Evolutionary conservation across 2,329 filamentous ascomycete genomes (phyloP).

Genomic region (Hortaea sp.): DNA sequence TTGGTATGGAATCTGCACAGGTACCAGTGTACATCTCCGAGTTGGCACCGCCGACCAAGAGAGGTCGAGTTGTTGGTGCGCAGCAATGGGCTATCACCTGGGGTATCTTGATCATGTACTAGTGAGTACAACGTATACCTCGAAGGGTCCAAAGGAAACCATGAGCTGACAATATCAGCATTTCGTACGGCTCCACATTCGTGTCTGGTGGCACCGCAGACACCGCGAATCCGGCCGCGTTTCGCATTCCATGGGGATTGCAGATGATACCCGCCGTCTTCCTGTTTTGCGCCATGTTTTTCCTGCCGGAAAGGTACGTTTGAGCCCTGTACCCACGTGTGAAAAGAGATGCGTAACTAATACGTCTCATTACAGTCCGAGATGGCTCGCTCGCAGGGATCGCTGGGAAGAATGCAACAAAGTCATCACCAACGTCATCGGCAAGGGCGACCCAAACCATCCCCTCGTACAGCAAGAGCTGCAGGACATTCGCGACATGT

Average conservation of each 20-base stretch:
- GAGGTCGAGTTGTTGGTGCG: constrained; percentile 58
- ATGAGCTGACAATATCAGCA: constrained; percentile 19
- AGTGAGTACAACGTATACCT: constrained; percentile 2
- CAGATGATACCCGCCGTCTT: constrained; percentile 41
- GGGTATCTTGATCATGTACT: constrained; percentile 60
- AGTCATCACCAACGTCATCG: constrained; percentile 55
- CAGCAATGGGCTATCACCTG: constrained; percentile 64
- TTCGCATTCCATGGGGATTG: constrained; percentile 41
- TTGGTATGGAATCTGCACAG: constrained; percentile 63
- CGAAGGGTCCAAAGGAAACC: not conserved
- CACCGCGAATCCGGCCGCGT: constrained; percentile 39
- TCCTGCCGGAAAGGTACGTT: constrained; percentile 47
- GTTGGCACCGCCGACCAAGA: constrained; percentile 47
- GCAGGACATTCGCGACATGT: constrained; percentile 58
- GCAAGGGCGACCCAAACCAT: constrained; percentile 30
- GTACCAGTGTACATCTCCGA: constrained; percentile 62
- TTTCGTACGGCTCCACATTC: constrained; percentile 52
- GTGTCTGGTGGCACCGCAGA: constrained; percentile 35
- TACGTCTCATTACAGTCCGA: constrained; percentile 31
- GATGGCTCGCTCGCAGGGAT: constrained; percentile 56
- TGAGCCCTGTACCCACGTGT: too few species aligned
- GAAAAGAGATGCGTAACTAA: too few species aligned
- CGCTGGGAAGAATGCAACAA: constrained; percentile 51
- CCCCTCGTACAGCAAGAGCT: constrained; percentile 57
- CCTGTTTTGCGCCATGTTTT: constrained; percentile 40